Conservation (phyloP, 2,329 filamentous ascomycete genomes). For the Diplodia sapinea region DNA sequence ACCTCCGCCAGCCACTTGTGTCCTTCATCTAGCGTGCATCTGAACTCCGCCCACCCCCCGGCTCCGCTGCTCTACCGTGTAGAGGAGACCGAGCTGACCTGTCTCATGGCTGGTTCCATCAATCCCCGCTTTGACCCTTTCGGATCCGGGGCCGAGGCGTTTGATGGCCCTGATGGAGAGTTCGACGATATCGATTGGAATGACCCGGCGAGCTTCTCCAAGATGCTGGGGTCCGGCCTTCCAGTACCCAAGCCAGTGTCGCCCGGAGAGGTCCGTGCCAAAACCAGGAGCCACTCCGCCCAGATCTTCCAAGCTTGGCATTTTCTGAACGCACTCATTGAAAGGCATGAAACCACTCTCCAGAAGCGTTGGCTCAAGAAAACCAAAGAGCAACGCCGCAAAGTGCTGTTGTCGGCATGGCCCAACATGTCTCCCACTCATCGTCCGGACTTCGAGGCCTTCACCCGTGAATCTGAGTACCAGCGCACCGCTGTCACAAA, state of each 20-base stretch:
- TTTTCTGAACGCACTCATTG: constrained; percentile 51
- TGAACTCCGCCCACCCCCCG: not conserved
- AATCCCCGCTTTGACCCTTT: constrained; percentile 4
- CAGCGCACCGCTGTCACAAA: constrained; percentile 4
- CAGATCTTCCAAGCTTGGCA: constrained; percentile 48
- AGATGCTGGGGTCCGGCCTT: not conserved
- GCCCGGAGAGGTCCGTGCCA: constrained; percentile 36
- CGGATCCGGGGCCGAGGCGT: not conserved
- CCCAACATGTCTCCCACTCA: constrained; percentile 58
- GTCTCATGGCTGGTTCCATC: constrained; percentile 12
- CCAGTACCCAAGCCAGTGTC: constrained; percentile 30
- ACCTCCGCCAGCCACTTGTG: not conserved
- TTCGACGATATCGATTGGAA: not conserved
- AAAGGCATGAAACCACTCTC: constrained; percentile 59
- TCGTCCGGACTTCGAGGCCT: constrained; percentile 58
- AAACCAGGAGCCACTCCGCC: constrained; percentile 35
- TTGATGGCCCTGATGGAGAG: not conserved
- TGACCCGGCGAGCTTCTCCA: constrained; percentile 9
- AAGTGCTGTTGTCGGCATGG: constrained; percentile 57
- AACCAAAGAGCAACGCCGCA: constrained; percentile 52
- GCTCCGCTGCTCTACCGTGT: not conserved
- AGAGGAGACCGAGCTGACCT: not conserved
- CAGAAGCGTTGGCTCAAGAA: constrained; percentile 64
- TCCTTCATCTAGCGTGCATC: not conserved
- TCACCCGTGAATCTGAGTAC: constrained; percentile 35